A percentile compares a stretch with the other conserved stretches of the same genome.
Evolutionary conservation across 2,329 filamentous ascomycete genomes (phyloP).

Genomic region (Sporothrix curviconia): DNA sequence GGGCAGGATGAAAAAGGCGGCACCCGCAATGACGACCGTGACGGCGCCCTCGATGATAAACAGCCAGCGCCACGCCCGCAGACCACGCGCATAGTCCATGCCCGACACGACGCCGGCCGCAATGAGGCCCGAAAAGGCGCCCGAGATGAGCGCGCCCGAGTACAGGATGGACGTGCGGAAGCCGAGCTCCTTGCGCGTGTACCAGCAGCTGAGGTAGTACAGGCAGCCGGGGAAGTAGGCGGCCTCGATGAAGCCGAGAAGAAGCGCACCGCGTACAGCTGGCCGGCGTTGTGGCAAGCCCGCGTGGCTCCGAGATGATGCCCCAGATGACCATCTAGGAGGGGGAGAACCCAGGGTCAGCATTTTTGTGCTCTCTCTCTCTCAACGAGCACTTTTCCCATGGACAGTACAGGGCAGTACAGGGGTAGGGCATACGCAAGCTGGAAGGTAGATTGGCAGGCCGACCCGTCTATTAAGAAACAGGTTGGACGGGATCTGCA

Average conservation of each 20-base stretch:
- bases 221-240: constrained; percentile 25
- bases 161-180: constrained; percentile 51
- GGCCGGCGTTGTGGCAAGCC: constrained; percentile 29
- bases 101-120: constrained; percentile 58
- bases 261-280: constrained; percentile 36
- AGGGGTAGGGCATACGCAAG: constrained; percentile 31
- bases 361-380: too few relatives aligned
- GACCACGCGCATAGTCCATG: constrained; percentile 51
- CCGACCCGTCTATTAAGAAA: constrained; percentile 45
- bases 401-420: too few relatives aligned
- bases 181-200: constrained; percentile 57
- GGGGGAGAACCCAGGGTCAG: neutral
- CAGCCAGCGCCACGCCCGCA: constrained; percentile 42
- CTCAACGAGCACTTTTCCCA: too few relatives aligned
- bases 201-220: constrained; percentile 50
- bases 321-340: constrained; percentile 43
- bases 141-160: constrained; percentile 57
- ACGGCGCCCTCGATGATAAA: constrained; percentile 17
- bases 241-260: constrained; percentile 39
- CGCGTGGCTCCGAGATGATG: constrained; percentile 37
- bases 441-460: constrained; percentile 40
- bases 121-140: constrained; percentile 58
- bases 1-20: constrained; percentile 39
- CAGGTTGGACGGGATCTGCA: constrained; percentile 46
- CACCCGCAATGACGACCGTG: constrained; percentile 19